Base-by-base conservation (phyloP, 176 grass and related monocot species). In the Oryza australiensis region DNA sequence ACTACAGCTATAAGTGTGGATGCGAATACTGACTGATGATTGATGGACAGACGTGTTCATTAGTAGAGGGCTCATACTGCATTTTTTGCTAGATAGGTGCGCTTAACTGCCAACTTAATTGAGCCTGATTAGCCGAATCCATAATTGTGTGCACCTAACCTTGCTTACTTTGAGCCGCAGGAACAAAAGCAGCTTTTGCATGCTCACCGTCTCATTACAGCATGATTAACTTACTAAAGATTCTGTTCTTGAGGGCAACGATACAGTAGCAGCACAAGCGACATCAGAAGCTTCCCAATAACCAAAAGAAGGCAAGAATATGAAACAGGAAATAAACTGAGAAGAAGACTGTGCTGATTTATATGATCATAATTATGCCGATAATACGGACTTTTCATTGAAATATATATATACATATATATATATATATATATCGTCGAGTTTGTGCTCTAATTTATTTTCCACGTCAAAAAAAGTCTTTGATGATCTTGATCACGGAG, bases 101-200 rank as follows among this genome's bases (percentile, higher is more conserved):
- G 34, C 67, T 86, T 86, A 89, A 89, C 73, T 27, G 83, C 73
- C 83, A 48, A 2, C 65, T 77, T 86, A 72, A 82, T 60, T 65
- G 41, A 55, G 43, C 15, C 9, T 57, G 63, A 63, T 76, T 76
- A 84, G 45, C 63, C 35, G 16, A 49, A 41, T 82, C 34, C 83
- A 77, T 89, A 66, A 78, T 67, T 82, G 60, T 48, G 68, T 7
- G 59, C 83, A 86, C 78, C 87, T 14, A 82, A 80, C 76, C 42
- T 41, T 77, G 38, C 38, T 77, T 72, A 48, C 40, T 77, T 72
- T 77, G 64, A 38, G 53, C 9, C 45, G 28, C 66, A 77, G 42
- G 20, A 55, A 55, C 51, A 33, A 85, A 81, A 72, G 77, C 34
- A 67, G 57, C 66, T 72, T 48, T 85, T 2, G 30, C 37, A 48